Percentiles rank a stretch among this genome's conserved stretches.
These are phyloP conservation scores for Ambispora gerdemannii DNA, from an alignment of 192 early-diverging fungal genomes.

Conservation along the genomic window DNA sequence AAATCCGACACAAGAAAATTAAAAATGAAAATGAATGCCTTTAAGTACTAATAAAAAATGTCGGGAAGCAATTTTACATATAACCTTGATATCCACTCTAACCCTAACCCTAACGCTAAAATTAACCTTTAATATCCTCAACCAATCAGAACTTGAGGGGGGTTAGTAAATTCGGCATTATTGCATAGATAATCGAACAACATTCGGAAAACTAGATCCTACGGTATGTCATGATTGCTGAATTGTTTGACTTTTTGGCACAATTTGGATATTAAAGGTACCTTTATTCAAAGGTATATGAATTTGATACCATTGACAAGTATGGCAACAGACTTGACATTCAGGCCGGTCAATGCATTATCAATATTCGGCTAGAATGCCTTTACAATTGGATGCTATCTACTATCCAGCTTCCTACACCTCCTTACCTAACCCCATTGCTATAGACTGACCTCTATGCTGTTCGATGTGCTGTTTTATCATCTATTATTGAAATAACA, in stretches of 20 bases:
- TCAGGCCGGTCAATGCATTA: slow-evolving; percentile 8
- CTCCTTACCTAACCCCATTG: neutral
- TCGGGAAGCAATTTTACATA: no score
- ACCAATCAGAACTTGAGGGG: no score
- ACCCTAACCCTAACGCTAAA: no score
- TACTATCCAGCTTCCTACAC: neutral
- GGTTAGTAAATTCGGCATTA: no score
- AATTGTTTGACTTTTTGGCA: neutral
- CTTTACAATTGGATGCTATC: neutral
- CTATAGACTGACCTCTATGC: no score
- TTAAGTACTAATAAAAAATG: no score
- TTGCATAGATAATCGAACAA: neutral
- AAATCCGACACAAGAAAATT: no score
- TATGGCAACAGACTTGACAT: neutral
- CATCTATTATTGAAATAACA: no score
- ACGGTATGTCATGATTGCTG: slow-evolving; percentile 4
- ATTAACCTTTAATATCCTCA: no score
- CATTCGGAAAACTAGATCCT: neutral
- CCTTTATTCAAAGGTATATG: neutral
- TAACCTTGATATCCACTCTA: no score
- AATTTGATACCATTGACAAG: neutral
- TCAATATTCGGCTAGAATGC: slow-evolving; percentile 8
- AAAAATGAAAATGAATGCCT: no score
- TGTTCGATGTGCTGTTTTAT: no score
- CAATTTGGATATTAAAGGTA: neutral